These are phyloP conservation scores for Orobanche coerulescens DNA, from an alignment of 257 asterid genomes.

Conservation along the genomic window DNA sequence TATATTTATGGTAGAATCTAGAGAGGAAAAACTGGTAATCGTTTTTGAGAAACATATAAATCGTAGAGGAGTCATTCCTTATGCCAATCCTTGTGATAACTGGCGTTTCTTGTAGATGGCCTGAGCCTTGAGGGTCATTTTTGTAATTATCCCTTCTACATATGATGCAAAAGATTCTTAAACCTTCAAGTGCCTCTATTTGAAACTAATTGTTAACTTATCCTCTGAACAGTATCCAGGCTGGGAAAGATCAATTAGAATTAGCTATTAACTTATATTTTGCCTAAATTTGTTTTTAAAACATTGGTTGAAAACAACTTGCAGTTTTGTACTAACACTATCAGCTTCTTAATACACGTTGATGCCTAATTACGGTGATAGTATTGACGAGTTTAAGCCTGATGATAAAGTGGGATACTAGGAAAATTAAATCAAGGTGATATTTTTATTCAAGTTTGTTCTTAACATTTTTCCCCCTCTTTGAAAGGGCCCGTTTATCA, in stretches of 20 bases:
- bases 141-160: neutral
- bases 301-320: neutral
- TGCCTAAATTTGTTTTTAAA: neutral
- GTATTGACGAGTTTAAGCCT: neutral
- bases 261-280: neutral
- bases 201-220: neutral
- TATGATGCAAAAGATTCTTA: neutral
- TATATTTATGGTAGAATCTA: neutral
- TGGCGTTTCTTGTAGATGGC: neutral
- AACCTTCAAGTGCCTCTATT: neutral
- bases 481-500: constrained; percentile 70
- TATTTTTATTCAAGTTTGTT: neutral
- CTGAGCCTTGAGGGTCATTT: neutral
- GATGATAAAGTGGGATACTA: neutral
- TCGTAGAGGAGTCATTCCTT: neutral
- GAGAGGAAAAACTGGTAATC: neutral
- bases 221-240: neutral
- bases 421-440: constrained; percentile 4
- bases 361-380: neutral
- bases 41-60: neutral
- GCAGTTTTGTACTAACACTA: neutral
- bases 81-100: neutral
- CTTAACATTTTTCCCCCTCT: neutral
- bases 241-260: neutral
- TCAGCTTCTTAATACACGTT: neutral